phyloP scores from a whole-genome alignment of 129 eudicot genomes.

The Pittosporum tobira region DNA sequence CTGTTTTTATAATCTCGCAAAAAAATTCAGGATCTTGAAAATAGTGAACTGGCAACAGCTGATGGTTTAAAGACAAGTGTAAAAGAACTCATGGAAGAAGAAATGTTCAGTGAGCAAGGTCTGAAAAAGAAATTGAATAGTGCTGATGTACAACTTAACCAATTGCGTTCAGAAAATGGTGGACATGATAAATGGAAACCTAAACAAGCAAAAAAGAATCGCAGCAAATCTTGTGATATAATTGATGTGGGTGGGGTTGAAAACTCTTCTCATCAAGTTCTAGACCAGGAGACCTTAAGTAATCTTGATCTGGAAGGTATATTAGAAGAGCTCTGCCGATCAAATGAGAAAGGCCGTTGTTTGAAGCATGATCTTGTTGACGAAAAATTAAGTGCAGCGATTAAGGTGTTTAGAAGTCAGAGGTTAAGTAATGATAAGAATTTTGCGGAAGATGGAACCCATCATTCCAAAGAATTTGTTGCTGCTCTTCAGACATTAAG shows the following conservation, averaged over 20 bases:
- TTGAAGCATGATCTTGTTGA: constrained; percentile 27
- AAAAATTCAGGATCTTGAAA: constrained; percentile 34
- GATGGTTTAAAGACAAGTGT: constrained; percentile 58
- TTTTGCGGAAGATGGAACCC: constrained; percentile 28
- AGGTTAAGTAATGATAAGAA: constrained; percentile 21
- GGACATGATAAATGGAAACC: constrained; percentile 22
- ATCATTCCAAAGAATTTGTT: constrained; percentile 46
- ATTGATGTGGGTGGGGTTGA: constrained; percentile 17
- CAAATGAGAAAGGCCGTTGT: constrained; percentile 28
- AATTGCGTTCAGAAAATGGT: constrained; percentile 7
- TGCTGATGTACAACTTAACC: constrained; percentile 16
- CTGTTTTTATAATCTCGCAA: neutral
- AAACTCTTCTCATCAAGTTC: constrained; percentile 19
- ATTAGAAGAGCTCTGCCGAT: constrained; percentile 59
- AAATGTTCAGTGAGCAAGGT: constrained; percentile 55
- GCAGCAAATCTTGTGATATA: constrained; percentile 34
- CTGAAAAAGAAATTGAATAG: constrained; percentile 21
- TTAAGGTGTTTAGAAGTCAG: constrained; percentile 46
- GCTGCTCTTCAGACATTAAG: constrained; percentile 63
- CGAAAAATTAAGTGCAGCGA: constrained; percentile 54
- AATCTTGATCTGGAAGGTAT: constrained; percentile 45
- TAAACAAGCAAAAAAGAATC: constrained; percentile 22
- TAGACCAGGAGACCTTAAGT: constrained; percentile 28
- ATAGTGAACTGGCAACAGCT: constrained; percentile 17
- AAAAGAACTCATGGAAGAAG: constrained; percentile 90